A percentile compares a stretch with the other conserved stretches of the same genome.
These are phyloP conservation scores for Eimeria sp. DNA, from an alignment of 169 alveolate genomes.

Conservation along the genomic window DNA sequence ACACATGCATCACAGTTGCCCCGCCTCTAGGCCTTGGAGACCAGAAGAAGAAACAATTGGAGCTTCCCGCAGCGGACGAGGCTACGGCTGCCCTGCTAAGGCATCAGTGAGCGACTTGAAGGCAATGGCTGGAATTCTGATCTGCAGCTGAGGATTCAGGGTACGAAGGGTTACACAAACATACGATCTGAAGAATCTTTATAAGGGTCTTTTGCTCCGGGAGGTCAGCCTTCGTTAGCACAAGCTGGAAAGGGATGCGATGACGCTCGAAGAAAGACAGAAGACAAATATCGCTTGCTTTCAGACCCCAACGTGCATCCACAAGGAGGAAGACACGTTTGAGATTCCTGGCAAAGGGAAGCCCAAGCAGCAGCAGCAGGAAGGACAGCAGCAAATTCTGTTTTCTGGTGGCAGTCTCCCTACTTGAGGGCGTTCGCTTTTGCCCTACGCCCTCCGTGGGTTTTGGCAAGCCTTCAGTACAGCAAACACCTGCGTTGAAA, in stretches of 20 bases:
- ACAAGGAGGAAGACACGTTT: slow-evolving; percentile 77
- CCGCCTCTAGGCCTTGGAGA: not conserved
- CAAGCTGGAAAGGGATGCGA: slow-evolving; percentile 71
- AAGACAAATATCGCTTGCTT: slow-evolving; percentile 72
- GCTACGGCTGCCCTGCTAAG: not conserved
- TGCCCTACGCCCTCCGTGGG: not conserved
- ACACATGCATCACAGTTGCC: not conserved
- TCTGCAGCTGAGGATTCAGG: not conserved
- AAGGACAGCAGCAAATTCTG: not conserved
- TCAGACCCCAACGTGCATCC: slow-evolving; percentile 80
- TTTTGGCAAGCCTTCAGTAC: not conserved
- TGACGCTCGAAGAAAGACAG: slow-evolving; percentile 79
- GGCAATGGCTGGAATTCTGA: not conserved
- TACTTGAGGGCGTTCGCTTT: not conserved
- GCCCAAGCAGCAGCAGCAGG: not conserved
- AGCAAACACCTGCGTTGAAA: not conserved
- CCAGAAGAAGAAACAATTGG: not conserved
- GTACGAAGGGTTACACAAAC: not conserved
- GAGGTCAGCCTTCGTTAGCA: slow-evolving; percentile 84
- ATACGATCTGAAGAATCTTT: slow-evolving; percentile 63
- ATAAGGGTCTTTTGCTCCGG: slow-evolving; percentile 70
- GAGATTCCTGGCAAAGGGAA: slow-evolving; percentile 28
- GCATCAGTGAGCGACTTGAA: not conserved
- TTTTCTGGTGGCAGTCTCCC: not conserved
- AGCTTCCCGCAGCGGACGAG: not conserved